These are phyloP conservation scores for Seminavis robusta DNA, from an alignment of 108 stramenopile genomes.

Conservation along the genomic window DNA sequence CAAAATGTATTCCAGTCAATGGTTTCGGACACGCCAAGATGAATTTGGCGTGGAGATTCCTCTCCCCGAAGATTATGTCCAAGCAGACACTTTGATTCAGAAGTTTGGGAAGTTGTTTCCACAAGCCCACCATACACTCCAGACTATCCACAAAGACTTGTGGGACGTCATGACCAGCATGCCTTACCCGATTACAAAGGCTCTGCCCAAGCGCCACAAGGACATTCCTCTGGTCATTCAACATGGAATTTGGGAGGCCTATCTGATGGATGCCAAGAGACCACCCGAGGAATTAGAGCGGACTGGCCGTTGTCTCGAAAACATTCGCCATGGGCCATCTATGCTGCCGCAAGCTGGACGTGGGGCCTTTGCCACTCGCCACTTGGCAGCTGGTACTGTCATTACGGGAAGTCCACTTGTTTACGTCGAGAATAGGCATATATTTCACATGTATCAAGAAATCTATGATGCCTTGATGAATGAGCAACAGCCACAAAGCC, in stretches of 20 bases:
- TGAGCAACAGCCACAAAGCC: neutral
- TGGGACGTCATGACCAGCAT: slow-evolving; percentile 2
- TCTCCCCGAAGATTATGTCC: slow-evolving; percentile 14
- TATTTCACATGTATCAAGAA: slow-evolving; percentile 9
- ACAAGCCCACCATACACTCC: slow-evolving; percentile 12
- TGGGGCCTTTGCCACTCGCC: slow-evolving; percentile 51
- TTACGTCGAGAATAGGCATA: slow-evolving; percentile 15
- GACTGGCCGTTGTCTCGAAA: slow-evolving; percentile 50
- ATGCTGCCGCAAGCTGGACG: slow-evolving; percentile 43
- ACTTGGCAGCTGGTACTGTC: slow-evolving; percentile 10
- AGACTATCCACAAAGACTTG: slow-evolving; percentile 21
- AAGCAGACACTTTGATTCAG: slow-evolving; percentile 5
- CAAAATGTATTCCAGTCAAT: slow-evolving; percentile 50
- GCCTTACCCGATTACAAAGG: slow-evolving; percentile 18
- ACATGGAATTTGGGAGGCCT: slow-evolving; percentile 37
- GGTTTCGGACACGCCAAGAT: slow-evolving; percentile 16
- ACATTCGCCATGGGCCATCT: slow-evolving; percentile 40
- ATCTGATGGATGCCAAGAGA: slow-evolving; percentile 25
- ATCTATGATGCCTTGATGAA: neutral
- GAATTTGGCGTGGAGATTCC: slow-evolving; percentile 3
- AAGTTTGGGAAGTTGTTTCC: neutral
- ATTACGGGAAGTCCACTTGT: slow-evolving; percentile 36
- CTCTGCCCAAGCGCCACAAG: slow-evolving; percentile 15
- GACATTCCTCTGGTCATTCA: slow-evolving; percentile 4
- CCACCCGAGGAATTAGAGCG: slow-evolving; percentile 22